Conservation (phyloP, 1,139 yeast genomes). For the Hansenula sp. region DNA sequence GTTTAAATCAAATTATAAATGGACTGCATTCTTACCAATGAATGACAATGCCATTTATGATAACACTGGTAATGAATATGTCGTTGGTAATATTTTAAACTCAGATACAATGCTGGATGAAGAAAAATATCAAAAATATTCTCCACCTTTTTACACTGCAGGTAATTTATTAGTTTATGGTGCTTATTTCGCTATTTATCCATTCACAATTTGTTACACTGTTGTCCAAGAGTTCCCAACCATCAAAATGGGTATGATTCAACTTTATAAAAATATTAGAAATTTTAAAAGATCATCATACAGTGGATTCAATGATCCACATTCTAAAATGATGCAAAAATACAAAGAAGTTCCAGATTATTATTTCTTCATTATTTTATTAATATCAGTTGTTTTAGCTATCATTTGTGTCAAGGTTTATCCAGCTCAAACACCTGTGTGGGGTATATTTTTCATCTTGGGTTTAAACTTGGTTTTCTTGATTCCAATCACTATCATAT, state of each 20-base stretch:
- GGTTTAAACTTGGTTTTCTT: conserved; percentile 50
- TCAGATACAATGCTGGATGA: conserved; percentile 30
- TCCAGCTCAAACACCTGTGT: conserved; percentile 40
- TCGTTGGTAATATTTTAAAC: conserved; percentile 23
- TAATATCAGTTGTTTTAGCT: conserved; percentile 46
- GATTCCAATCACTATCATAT: conserved; percentile 45
- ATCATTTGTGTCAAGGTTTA: conserved; percentile 42
- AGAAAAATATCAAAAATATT: conserved; percentile 37
- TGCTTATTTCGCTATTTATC: conserved; percentile 53
- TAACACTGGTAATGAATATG: conserved; percentile 44
- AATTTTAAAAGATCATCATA: not conserved
- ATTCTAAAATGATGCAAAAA: conserved; percentile 48
- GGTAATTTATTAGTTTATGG: conserved; percentile 53
- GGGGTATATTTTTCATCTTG: conserved; percentile 54
- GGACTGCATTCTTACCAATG: conserved; percentile 48
- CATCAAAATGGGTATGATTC: conserved; percentile 19
- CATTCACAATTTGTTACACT: conserved; percentile 47
- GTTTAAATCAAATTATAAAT: conserved; percentile 48
- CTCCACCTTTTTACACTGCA: conserved; percentile 59
- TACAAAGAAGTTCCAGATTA: conserved; percentile 63
- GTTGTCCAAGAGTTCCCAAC: conserved; percentile 26
- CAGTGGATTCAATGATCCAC: conserved; percentile 43
- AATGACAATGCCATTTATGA: conserved; percentile 30
- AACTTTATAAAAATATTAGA: conserved; percentile 8
- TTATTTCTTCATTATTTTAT: conserved; percentile 46